Conservation (phyloP, 148 eudicot species). For the Vaccinium macrocarpon region DNA sequence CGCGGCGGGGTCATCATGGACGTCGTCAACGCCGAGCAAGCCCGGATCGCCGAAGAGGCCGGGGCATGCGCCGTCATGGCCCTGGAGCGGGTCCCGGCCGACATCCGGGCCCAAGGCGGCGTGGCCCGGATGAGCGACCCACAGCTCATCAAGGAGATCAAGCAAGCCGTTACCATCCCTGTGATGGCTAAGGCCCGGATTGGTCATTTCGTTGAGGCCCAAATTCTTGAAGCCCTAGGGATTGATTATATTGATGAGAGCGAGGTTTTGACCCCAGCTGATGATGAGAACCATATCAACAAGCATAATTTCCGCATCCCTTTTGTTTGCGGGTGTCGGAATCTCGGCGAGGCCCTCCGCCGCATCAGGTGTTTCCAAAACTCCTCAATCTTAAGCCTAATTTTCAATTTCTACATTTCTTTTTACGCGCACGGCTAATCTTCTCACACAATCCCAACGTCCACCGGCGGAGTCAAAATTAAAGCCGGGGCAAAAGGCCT, state of each 20-base stretch:
- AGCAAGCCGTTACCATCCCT: constrained; percentile 82
- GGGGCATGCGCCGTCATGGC: constrained; percentile 99
- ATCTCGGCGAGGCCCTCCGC: constrained; percentile 81
- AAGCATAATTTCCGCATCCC: constrained; percentile 90
- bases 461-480: too few relatives aligned
- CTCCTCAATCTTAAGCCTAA: neutral
- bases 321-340: constrained; percentile 89
- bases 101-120: constrained; percentile 90
- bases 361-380: constrained; percentile 32
- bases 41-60: constrained; percentile 88
- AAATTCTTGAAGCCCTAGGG: constrained; percentile 77
- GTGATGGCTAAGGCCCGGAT: constrained; percentile 95
- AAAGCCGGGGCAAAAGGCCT: too few relatives aligned
- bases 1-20: constrained; percentile 97
- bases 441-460: too few relatives aligned
- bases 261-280: constrained; percentile 79
- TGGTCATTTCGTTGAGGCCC: constrained; percentile 95
- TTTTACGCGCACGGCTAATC: neutral
- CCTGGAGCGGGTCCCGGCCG: constrained; percentile 92
- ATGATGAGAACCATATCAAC: constrained; percentile 82
- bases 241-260: constrained; percentile 84
- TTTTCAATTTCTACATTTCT: neutral
- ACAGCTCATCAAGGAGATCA: constrained; percentile 81
- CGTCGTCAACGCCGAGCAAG: constrained; percentile 87
- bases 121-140: constrained; percentile 97